Percentiles rank a stretch among this genome's conserved stretches.
Evolutionary conservation across 176 grass and related monocot genomes (phyloP).

Genomic region (Poa annua): DNA sequence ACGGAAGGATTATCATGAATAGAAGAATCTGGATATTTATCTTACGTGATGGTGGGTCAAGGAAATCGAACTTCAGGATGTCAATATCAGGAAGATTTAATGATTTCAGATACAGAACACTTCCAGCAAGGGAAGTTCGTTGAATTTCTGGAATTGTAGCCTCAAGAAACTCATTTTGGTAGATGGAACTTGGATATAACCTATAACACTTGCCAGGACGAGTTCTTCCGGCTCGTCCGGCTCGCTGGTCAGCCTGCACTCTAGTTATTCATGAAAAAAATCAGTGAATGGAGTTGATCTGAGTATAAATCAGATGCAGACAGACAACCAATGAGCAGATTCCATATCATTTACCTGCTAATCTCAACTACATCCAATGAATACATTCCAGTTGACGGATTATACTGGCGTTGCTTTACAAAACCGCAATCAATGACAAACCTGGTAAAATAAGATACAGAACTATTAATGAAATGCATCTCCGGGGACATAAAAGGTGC

Average conservation of each 20-base stretch:
- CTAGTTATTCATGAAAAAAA: constrained; percentile 52
- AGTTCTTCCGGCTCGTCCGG: constrained; percentile 96
- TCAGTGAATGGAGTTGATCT: constrained; percentile 2
- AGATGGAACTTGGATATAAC: constrained; percentile 72
- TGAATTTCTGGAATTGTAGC: constrained; percentile 93
- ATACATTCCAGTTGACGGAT: constrained; percentile 94
- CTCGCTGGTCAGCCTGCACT: constrained; percentile 95
- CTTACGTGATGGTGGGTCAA: constrained; percentile 99
- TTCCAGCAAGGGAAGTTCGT: constrained; percentile 86
- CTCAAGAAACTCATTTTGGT: constrained; percentile 85
- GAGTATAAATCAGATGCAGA: constrained; percentile 9
- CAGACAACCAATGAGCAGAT: constrained; percentile 10
- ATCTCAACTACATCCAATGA: constrained; percentile 97
- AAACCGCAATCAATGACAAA: constrained; percentile 94
- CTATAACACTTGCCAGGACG: constrained; percentile 91
- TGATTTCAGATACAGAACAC: constrained; percentile 87
- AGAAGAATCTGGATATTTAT: constrained; percentile 43
- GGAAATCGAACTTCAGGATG: constrained; percentile 96
- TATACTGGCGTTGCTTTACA: constrained; percentile 96
- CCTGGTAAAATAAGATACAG: constrained; percentile 52
- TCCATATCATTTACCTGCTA: constrained; percentile 68
- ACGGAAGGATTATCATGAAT: constrained; percentile 31
- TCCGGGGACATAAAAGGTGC: neutral
- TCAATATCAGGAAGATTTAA: constrained; percentile 87
- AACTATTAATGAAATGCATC: neutral